Evolutionary conservation across 192 early-diverging fungal species (phyloP).

Genomic region (Backusella tarrabulga): DNA sequence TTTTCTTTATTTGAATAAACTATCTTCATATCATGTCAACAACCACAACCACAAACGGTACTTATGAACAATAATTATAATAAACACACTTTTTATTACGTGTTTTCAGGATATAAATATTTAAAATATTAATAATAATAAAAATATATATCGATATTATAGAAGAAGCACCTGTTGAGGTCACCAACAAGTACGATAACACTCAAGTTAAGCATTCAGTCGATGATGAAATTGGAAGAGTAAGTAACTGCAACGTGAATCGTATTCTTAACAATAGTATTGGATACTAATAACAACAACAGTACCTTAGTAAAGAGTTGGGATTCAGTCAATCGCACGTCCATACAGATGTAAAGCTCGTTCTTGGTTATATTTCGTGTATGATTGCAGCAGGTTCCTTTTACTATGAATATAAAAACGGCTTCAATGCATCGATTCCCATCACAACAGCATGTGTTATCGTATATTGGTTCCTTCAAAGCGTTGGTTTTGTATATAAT

Average conservation of each 20-base stretch:
- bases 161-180: slow-evolving; percentile 10
- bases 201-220: slow-evolving; percentile 61
- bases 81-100: not conserved
- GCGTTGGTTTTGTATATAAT: slow-evolving; percentile 52
- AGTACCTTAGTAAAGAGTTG: slow-evolving; percentile 46
- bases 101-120: not conserved
- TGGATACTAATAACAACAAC: not conserved
- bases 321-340: slow-evolving; percentile 71
- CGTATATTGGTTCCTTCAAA: slow-evolving; percentile 47
- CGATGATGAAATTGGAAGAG: slow-evolving; percentile 61
- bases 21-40: not conserved
- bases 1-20: no score
- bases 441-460: slow-evolving; percentile 59
- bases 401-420: slow-evolving; percentile 65
- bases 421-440: slow-evolving; percentile 62
- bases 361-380: slow-evolving; percentile 77
- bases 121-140: not conserved
- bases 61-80: not conserved
- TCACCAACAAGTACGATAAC: slow-evolving; percentile 46
- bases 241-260: slow-evolving; percentile 15
- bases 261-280: not conserved
- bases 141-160: not conserved
- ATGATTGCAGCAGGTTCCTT: slow-evolving; percentile 71
- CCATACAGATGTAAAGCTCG: slow-evolving; percentile 80
- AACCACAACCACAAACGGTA: not conserved